Evolutionary conservation across 371 early-diverging fungal genomes (phyloP), one percentile per base, ranked within the genome.

Genomic region (Saksenaea oblongispora): DNA sequence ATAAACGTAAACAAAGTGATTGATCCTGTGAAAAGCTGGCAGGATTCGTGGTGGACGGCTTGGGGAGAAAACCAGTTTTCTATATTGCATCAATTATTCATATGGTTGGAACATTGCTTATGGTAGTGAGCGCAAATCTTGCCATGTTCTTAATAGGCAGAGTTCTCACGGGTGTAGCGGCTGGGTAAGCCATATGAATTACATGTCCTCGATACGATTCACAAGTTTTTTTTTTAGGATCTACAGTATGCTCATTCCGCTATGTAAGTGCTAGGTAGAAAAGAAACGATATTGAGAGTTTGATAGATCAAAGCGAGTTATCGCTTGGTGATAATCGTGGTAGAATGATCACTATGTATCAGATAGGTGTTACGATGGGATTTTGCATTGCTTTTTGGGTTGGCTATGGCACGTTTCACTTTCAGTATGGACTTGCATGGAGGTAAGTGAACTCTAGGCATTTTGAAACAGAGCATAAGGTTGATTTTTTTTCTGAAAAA

Each of bases 321-420:
- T 89, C 98, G 3, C 89, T 91, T 31, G 83, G 91, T 24, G 71
- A 84, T 17, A 87, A 91, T 62, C 89, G 97, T 71, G 98, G 98
- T 34, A 80, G 92, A n/a, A 76, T 98, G 26, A 90, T 93, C 42
- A 87, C 94, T 15, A 79, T 95, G 35, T 94, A 98, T 74, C 96
- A 97, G 72, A 87, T 93, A 63, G 92, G 95, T 56, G 90, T 97
- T 44, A 91, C 95, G 17, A 56, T 83, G 58, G 89, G 89, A 15
- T 78, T 83, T 37, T 73, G 65, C 59, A 67, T 71, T 34, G 74
- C 78, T 3, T 83, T 76, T 59, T 79, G 80, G 80, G 59, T 78
- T 35, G 70, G 61, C 7, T 79, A 73, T 55, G 80, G 70, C 11
- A 69, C 75, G 3, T 66, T 64, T 60, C 41, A 61, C 18, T 15